Evolutionary conservation across 1,139 yeast species (phyloP).

Genomic region (Candida tetrigidarum): DNA sequence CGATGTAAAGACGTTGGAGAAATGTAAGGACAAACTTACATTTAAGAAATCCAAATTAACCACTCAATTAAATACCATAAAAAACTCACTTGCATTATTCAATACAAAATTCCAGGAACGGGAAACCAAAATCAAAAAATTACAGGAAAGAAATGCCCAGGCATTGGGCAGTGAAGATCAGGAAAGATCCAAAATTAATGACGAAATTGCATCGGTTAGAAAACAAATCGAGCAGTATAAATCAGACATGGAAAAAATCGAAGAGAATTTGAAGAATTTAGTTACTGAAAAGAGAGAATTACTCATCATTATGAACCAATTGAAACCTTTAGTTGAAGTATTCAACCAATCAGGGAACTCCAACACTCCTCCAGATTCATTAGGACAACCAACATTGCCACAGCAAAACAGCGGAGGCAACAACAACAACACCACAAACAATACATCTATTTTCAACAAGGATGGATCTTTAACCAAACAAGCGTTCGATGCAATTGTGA

Average conservation of each 20-base stretch:
- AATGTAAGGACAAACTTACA: conserved; percentile 29
- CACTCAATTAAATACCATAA: conserved; percentile 29
- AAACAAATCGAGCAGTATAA: conserved; percentile 16
- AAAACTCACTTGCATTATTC: conserved; percentile 22
- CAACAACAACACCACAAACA: conserved; percentile 11
- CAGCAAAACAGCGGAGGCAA: conserved; percentile 8
- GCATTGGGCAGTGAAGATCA: conserved; percentile 24
- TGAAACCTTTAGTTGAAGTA: conserved; percentile 34
- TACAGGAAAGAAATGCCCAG: conserved; percentile 29
- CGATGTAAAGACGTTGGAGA: conserved; percentile 39
- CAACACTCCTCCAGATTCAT: conserved; percentile 11
- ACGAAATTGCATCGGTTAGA: conserved; percentile 19
- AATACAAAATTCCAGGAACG: conserved; percentile 28
- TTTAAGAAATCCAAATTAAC: conserved; percentile 36
- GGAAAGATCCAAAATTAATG: conserved; percentile 26
- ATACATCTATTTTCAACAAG: conserved; percentile 29
- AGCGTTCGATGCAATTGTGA: conserved; percentile 31
- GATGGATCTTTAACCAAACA: conserved; percentile 36
- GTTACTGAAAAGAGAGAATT: conserved; percentile 33
- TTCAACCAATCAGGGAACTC: conserved; percentile 25
- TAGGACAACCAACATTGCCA: conserved; percentile 5
- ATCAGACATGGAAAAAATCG: conserved; percentile 27
- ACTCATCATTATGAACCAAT: conserved; percentile 19
- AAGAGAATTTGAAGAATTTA: conserved; percentile 27
- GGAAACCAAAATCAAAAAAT: conserved; percentile 26